Evolutionary conservation across 768 basidiomycete species (phyloP), one percentile per base, ranked within the genome.

Genomic region (Leccinum truebloodii): DNA sequence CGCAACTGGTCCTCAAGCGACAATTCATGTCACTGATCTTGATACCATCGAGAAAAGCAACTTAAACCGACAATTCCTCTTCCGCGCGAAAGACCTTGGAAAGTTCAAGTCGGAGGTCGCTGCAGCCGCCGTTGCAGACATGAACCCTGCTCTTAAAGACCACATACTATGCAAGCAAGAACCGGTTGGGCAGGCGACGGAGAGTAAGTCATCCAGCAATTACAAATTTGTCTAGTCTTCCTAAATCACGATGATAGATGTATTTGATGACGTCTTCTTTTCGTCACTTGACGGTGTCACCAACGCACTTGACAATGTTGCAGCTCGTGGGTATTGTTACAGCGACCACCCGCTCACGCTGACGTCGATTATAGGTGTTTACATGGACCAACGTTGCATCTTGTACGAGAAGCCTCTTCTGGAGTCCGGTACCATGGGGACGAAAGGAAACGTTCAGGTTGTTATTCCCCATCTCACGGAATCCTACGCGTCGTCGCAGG

Each of bases 41-140:
- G 97, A 99, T 75, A 98, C 95, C 32, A 99, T 99, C 72, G 97
- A 99, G 80, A 99, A 99, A 84, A 95, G 92, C 68, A 99, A 99
- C 75, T 77, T 99, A 58, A 99, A 99, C 75, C 81, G 97, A 59
- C 97, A 99, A 73, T 99, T 99, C 85, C 79, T 99, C 65, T 99
- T 99, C 85, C 85, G 97, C 51, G 77, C 95, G 3, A 97, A 96
- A 76, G 97, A 99, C 72, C 78, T 99, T 10, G 95, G 97, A 55
- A 90, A 94, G 73, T 98, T 98, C 82, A 99, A 99, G 77, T 84
- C 95, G 16, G 95, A 97, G 73, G 92, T 95, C 35, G 96, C 95
- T 57, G 93, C 89, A 18, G 81, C 82, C 6, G 97, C 95, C 10
- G 95, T 97, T 20, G 80, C 88, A 7, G 94, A 95, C 49, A 99